Conservation (phyloP, 202 grass and related monocot genomes). For the Setaria italica region DNA sequence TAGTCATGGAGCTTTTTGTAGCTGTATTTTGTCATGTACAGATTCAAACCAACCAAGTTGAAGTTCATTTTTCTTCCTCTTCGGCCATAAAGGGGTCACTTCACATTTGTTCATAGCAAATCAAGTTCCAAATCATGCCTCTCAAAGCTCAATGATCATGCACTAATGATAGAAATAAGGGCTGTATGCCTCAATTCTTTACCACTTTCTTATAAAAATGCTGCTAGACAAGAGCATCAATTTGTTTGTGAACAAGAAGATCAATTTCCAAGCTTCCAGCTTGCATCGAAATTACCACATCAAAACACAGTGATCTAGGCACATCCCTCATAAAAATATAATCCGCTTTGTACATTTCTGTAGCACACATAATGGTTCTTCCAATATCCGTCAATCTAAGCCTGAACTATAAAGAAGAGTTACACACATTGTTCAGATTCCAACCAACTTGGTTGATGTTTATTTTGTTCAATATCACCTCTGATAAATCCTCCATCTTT, state of each 20-base stretch:
- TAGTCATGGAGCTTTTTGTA: not conserved
- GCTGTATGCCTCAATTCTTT: not conserved
- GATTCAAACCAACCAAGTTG: slow-evolving; percentile 26
- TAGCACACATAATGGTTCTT: not conserved
- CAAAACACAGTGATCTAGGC: not conserved
- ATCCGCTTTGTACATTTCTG: not conserved
- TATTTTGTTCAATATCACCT: slow-evolving; percentile 21
- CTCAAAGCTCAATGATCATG: not conserved
- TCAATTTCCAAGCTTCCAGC: not conserved
- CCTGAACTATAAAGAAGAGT: not conserved
- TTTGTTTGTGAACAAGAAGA: slow-evolving; percentile 9
- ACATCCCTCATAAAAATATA: not conserved
- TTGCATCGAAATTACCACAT: not conserved
- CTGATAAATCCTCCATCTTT: slow-evolving; percentile 34
- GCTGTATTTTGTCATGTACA: slow-evolving; percentile 24
- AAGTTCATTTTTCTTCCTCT: not conserved
- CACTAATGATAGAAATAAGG: not conserved
- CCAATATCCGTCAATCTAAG: not conserved
- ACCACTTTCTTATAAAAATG: not conserved
- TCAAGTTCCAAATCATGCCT: not conserved
- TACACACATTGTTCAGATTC: slow-evolving; percentile 9
- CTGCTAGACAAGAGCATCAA: not conserved
- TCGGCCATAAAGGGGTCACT: not conserved
- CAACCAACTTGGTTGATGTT: slow-evolving; percentile 26
- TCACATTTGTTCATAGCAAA: not conserved